Base-by-base conservation (phyloP, 345 rosid species). In the Salix caprea region DNA sequence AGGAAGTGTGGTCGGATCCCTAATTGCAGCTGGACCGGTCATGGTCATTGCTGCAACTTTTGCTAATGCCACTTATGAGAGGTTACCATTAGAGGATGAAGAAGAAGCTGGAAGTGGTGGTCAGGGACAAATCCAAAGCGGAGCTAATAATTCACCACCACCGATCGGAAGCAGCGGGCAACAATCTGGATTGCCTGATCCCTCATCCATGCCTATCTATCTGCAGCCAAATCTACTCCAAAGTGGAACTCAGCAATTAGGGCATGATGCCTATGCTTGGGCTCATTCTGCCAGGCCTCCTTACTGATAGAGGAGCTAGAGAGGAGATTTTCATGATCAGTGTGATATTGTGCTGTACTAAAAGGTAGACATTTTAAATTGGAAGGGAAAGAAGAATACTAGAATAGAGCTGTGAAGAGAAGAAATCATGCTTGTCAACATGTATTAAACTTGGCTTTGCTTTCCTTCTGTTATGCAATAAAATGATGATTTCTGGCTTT, bases 41-140 rank as follows among this genome's bases (percentile, higher is more conserved):
- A 88, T 92, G 91, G 89, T 90, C n/a, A 86, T 92, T 36, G 94
- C 97, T 2, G 97, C 97, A 30, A 90, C 97, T 39, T 92, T 92
- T 77, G 86, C 97, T 14, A 92, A 92, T 77, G 92, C 97, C 30
- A 92, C 97, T 61, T 92, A 89, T 65, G 97, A 92, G 74, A 88
- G 95, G 82, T 70, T 92, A 65, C 97, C 97, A 1, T 58, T 92
- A 32, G 97, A 89, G 79, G 93, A 90, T 1, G 93, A 92, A 2
- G 97, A 90, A 67, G 90, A 86, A 69, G 82, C 67, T 8, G 78
- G 74, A 10, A 32, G 77, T 30, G 86, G 62, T 30, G 85, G 76
- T 0, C 85, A 82, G 52, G 85, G 86, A 70, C 89, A 80, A 85
- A 80, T 86, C 83, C 88, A 84, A 23, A 83, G 86, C 30, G 84